These are phyloP conservation scores for Pisolithus microcarpus DNA, from an alignment of 768 basidiomycete genomes.

Conservation along the genomic window DNA sequence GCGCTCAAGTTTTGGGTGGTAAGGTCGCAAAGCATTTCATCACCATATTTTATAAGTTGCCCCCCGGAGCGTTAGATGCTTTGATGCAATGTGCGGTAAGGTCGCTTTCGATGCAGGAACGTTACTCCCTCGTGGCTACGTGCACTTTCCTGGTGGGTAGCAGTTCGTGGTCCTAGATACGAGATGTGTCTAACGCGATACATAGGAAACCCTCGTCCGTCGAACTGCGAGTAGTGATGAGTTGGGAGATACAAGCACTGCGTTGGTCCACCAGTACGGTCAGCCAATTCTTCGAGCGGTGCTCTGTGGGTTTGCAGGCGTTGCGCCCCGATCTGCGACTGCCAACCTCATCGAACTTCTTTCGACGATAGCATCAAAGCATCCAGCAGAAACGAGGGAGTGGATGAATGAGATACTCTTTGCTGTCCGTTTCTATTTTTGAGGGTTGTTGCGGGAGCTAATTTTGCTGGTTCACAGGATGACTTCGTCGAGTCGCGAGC, in stretches of 20 bases:
- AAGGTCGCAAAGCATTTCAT: constrained; percentile 55
- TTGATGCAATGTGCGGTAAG: constrained; percentile 64
- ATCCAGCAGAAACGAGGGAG: constrained; percentile 43
- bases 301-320: constrained; percentile 73
- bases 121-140: constrained; percentile 78
- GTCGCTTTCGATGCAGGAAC: constrained; percentile 67
- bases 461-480: constrained; percentile 35
- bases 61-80: constrained; percentile 55
- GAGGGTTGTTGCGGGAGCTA: background rate
- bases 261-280: constrained; percentile 51
- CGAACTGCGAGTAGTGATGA: constrained; percentile 59
- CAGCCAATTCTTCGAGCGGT: constrained; percentile 63
- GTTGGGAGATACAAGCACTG: constrained; percentile 46
- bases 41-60: constrained; percentile 51
- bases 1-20: background rate
- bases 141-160: constrained; percentile 72
- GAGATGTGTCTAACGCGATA: background rate
- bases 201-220: constrained; percentile 55
- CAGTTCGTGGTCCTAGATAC: background rate
- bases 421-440: constrained; percentile 35
- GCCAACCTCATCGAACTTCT: constrained; percentile 83
- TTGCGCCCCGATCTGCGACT: constrained; percentile 75
- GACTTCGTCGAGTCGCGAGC: constrained; percentile 73
- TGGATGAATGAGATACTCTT: constrained; percentile 76
- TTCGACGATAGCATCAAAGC: constrained; percentile 54